phyloP scores from a whole-genome alignment of 768 basidiomycete species.

The Suillus occidentalis region DNA sequence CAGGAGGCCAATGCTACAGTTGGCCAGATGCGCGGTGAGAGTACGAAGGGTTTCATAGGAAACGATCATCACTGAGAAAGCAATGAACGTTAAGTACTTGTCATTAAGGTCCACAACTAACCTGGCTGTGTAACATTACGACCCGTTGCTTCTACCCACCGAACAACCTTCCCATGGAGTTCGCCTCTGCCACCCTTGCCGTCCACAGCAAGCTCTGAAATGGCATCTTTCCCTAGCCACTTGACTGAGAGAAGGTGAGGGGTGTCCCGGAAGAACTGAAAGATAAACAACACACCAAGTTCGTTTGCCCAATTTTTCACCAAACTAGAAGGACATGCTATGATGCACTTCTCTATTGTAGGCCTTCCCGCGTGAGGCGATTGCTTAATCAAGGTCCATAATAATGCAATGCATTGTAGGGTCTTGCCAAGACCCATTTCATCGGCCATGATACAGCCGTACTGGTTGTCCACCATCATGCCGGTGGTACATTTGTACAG shows the following conservation, averaged over 20 bases:
- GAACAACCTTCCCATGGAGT: constrained; percentile 71
- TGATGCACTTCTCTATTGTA: constrained; percentile 95
- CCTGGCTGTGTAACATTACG: constrained; percentile 92
- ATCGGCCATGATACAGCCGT: constrained; percentile 98
- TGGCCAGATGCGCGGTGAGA: constrained; percentile 70
- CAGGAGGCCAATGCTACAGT: constrained; percentile 84
- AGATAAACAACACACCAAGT: constrained; percentile 57
- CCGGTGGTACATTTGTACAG: constrained; percentile 94
- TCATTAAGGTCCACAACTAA: constrained; percentile 29
- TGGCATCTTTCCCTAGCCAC: constrained; percentile 87
- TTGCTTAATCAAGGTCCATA: constrained; percentile 96
- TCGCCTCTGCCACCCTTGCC: constrained; percentile 89
- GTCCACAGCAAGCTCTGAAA: constrained; percentile 86
- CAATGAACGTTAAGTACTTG: constrained; percentile 1
- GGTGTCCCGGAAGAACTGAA: constrained; percentile 1
- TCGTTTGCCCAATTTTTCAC: constrained; percentile 99
- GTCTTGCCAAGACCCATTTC: constrained; percentile 99
- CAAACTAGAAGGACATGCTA: constrained; percentile 94
- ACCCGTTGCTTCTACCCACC: constrained; percentile 89
- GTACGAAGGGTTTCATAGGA: constrained; percentile 95
- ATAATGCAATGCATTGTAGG: constrained; percentile 90
- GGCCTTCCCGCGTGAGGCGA: constrained; percentile 85
- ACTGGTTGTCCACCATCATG: constrained; percentile 87
- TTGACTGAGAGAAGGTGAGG: constrained; percentile 51
- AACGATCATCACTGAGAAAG: constrained; percentile 85